phyloP scores from a whole-genome alignment of 768 basidiomycete genomes.

The Pisolithus orientalis region DNA sequence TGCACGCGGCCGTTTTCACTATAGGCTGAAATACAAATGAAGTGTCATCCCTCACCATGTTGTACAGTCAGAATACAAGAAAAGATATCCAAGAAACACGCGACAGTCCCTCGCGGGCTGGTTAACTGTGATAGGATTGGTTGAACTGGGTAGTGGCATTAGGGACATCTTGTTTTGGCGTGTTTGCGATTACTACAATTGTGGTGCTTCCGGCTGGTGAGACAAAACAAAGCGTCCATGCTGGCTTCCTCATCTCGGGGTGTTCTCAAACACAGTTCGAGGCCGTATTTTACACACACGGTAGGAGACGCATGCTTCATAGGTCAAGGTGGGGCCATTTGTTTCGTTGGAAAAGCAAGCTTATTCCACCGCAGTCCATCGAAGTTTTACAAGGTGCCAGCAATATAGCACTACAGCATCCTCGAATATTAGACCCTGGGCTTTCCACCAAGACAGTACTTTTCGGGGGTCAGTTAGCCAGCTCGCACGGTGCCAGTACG shows the following conservation, averaged over 20 bases:
- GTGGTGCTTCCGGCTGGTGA: not conserved
- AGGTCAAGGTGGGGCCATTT: not conserved
- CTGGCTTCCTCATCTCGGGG: constrained; percentile 17
- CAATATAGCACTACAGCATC: constrained; percentile 4
- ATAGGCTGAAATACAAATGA: not conserved
- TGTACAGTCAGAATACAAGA: constrained; percentile 11
- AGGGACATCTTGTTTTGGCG: constrained; percentile 3
- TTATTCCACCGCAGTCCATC: not conserved
- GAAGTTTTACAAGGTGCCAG: not conserved
- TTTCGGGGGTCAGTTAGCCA: constrained; percentile 21
- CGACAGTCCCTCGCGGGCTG: not conserved
- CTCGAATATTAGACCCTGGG: constrained; percentile 19
- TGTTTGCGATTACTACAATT: constrained; percentile 2
- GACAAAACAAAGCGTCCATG: constrained; percentile 8
- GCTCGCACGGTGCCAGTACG: constrained; percentile 27
- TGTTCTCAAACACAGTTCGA: constrained; percentile 9
- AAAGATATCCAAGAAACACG: constrained; percentile 15
- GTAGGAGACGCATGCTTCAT: not conserved
- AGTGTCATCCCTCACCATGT: constrained; percentile 14
- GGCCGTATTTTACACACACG: not conserved
- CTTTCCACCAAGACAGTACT: constrained; percentile 18
- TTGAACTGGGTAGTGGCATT: constrained; percentile 20
- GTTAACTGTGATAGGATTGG: constrained; percentile 5
- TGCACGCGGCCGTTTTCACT: constrained; percentile 20
- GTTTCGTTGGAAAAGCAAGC: not conserved